Conservation (phyloP, 139 green algal species). For the Volvox reticuliferus region DNA sequence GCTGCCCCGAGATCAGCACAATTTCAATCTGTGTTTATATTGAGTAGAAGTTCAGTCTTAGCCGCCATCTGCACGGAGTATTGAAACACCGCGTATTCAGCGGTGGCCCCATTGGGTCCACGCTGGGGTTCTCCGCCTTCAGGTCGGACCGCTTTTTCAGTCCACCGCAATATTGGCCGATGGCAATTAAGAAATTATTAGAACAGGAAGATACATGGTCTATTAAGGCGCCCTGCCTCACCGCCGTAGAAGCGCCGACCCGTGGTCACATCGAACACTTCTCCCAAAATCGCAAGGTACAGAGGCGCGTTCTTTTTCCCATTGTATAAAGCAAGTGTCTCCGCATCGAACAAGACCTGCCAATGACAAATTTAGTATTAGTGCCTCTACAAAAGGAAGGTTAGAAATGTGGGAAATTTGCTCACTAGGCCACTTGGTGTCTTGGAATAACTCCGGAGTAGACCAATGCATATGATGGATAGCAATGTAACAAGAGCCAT, state of each 20-base stretch:
- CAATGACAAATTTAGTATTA: background rate
- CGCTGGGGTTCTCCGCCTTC: no score
- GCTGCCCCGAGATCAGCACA: no score
- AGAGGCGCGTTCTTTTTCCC: slow-evolving; percentile 46
- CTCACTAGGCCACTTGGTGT: background rate
- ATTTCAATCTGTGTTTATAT: no score
- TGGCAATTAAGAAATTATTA: background rate
- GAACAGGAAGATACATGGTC: background rate
- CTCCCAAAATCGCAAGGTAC: slow-evolving; percentile 74
- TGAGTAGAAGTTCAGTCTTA: no score
- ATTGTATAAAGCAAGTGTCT: slow-evolving; percentile 66
- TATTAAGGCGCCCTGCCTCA: background rate
- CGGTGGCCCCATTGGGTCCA: no score
- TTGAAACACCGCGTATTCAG: no score
- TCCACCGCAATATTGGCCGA: no score
- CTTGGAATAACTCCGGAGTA: background rate
- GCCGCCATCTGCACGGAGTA: no score
- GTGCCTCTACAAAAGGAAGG: background rate
- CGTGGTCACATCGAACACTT: slow-evolving; percentile 83
- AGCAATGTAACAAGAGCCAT: background rate
- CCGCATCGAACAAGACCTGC: slow-evolving; percentile 62
- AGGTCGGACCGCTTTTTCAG: no score
- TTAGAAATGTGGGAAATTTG: background rate
- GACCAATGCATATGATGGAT: background rate
- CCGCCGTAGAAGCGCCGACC: slow-evolving; percentile 42